These are phyloP conservation scores for Mallotus japonicus DNA, from an alignment of 441 rosid genomes.

Conservation along the genomic window DNA sequence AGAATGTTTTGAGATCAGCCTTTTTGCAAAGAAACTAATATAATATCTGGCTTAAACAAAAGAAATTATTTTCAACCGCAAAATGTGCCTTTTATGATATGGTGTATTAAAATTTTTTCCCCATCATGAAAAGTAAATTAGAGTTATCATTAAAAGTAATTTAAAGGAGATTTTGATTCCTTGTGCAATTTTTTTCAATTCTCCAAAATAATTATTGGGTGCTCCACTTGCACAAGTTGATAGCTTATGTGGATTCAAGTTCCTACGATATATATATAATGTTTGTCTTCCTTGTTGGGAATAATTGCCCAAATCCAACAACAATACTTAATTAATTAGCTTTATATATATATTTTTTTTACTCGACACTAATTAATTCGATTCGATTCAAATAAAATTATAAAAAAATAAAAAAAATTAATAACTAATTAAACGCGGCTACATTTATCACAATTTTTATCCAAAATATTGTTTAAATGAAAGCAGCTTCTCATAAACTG, in stretches of 20 bases:
- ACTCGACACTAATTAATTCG: too few relatives aligned
- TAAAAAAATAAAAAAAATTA: too few relatives aligned
- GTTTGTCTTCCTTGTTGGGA: not conserved
- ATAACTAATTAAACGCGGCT: too few relatives aligned
- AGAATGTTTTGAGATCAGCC: too few relatives aligned
- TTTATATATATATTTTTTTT: too few relatives aligned
- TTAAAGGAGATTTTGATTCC: not conserved
- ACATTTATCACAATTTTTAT: too few relatives aligned
- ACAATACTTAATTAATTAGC: too few relatives aligned
- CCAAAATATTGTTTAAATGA: too few relatives aligned
- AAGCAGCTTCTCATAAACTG: too few relatives aligned
- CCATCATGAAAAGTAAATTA: too few relatives aligned
- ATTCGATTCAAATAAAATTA: too few relatives aligned
- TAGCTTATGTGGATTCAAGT: conserved; percentile 14
- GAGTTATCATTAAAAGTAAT: not conserved
- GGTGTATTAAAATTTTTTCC: not conserved
- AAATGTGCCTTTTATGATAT: not conserved
- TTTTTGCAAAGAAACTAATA: not conserved
- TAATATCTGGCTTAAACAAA: too few relatives aligned
- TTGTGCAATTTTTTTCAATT: not conserved
- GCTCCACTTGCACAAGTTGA: not conserved
- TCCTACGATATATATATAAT: not conserved
- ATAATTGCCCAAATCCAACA: not conserved
- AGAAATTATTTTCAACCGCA: not conserved
- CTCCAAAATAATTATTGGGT: not conserved